phyloP scores from a whole-genome alignment of 2,329 filamentous ascomycete genomes.

The Alternaria viburni region DNA sequence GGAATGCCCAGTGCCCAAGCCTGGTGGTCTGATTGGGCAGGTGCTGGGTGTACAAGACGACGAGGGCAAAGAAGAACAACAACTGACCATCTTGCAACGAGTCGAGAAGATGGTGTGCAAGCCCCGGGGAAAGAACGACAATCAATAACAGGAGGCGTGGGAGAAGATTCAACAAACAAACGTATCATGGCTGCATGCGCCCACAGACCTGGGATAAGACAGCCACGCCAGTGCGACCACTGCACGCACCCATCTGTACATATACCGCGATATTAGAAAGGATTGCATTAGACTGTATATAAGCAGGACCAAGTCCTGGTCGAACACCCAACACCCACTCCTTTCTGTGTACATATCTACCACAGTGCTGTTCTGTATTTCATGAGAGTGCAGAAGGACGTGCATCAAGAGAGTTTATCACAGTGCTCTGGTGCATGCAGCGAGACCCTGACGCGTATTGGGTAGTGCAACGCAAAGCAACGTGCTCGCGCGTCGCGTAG shows the following conservation, averaged over 20 bases:
- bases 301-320: neutral
- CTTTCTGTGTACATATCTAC: neutral
- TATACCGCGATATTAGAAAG: neutral
- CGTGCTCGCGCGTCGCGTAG: slow-evolving; percentile 21
- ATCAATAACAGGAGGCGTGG: slow-evolving; percentile 12
- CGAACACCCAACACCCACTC: neutral
- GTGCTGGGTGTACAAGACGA: slow-evolving; percentile 68
- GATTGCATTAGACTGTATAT: slow-evolving; percentile 3
- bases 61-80: slow-evolving; percentile 20
- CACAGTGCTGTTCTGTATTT: neutral
- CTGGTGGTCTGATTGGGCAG: slow-evolving; percentile 76
- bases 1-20: slow-evolving; percentile 93
- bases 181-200: neutral
- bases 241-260: neutral
- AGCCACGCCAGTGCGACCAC: neutral
- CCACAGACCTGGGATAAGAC: neutral
- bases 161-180: neutral
- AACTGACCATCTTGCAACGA: slow-evolving; percentile 9
- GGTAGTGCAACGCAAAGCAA: slow-evolving; percentile 1
- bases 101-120: slow-evolving; percentile 20
- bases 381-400: neutral
- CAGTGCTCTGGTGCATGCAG: neutral
- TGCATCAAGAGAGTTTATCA: neutral
- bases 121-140: slow-evolving; percentile 12
- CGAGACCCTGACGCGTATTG: neutral